Conservation (phyloP, 371 early-diverging fungal genomes). For the Mucor piriformis region DNA sequence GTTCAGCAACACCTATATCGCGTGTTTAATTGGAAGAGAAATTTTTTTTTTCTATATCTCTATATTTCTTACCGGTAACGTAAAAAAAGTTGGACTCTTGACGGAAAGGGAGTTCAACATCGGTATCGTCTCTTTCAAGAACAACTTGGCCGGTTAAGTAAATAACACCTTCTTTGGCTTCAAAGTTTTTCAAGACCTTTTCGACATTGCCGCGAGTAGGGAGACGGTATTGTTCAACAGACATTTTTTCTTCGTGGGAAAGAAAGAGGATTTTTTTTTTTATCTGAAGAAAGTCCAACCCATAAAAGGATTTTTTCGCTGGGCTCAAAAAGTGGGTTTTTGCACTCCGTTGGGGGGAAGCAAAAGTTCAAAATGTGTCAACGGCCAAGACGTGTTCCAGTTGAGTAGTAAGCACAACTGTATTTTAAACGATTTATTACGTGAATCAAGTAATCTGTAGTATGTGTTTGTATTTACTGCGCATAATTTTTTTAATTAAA, state of each 20-base stretch:
- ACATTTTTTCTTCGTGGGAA: constrained; percentile 30
- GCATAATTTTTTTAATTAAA: too few species aligned
- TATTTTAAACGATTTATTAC: too few species aligned
- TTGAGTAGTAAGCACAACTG: too few species aligned
- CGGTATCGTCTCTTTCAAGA: constrained; percentile 73
- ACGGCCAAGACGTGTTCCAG: too few species aligned
- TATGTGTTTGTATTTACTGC: too few species aligned
- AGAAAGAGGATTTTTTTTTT: not conserved
- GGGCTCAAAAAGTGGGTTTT: too few species aligned
- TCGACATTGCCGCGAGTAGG: constrained; percentile 68
- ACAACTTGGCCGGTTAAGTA: constrained; percentile 70
- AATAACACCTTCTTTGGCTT: constrained; percentile 61
- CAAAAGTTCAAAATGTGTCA: too few species aligned
- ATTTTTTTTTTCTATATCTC: not conserved
- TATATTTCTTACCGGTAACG: constrained; percentile 50
- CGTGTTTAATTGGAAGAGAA: not conserved
- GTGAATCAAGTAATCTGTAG: too few species aligned
- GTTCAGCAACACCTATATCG: constrained; percentile 66
- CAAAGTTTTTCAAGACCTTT: constrained; percentile 65
- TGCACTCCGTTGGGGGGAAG: too few species aligned
- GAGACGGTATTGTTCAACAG: constrained; percentile 28
- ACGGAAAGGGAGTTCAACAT: constrained; percentile 77
- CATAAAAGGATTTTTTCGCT: too few species aligned
- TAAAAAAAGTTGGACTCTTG: constrained; percentile 88
- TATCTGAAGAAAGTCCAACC: too few species aligned